Conservation (phyloP, 345 rosid genomes). For the Linum trigynum region DNA sequence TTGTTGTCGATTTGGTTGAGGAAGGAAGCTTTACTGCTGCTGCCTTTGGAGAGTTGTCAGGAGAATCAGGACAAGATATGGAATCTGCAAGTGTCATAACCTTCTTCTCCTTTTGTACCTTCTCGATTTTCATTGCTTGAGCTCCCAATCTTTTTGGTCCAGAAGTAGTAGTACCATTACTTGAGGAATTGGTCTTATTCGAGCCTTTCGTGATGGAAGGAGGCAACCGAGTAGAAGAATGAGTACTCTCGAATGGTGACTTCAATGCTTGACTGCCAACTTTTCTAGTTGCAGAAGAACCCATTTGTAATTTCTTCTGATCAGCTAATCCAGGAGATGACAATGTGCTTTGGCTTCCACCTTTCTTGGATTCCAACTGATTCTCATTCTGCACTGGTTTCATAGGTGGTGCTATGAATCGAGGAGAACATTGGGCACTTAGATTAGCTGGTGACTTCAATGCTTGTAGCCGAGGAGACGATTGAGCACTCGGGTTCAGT, state of each 20-base stretch:
- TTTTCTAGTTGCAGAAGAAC: constrained; percentile 15
- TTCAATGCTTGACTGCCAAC: constrained; percentile 12
- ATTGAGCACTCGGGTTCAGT: constrained; percentile 18
- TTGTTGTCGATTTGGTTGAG: constrained; percentile 30
- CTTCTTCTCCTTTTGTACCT: constrained; percentile 22
- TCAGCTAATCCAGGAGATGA: constrained; percentile 11
- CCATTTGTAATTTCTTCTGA: constrained; percentile 13
- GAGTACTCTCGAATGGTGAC: constrained; percentile 21
- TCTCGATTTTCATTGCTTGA: constrained; percentile 11
- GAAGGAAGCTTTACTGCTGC: constrained; percentile 16
- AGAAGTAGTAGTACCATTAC: constrained; percentile 1
- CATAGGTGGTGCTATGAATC: constrained; percentile 10
- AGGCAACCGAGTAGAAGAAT: constrained; percentile 22
- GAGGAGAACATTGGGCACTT: constrained; percentile 34
- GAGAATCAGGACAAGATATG: constrained; percentile 24
- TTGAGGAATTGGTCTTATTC: background rate
- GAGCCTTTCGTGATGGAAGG: background rate
- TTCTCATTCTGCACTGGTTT: background rate
- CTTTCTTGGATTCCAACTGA: constrained; percentile 1
- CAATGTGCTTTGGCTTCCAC: constrained; percentile 6
- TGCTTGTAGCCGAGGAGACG: constrained; percentile 16
- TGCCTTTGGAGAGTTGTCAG: constrained; percentile 11
- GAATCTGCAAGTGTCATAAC: constrained; percentile 19
- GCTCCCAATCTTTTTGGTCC: constrained; percentile 17
- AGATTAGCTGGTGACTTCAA: constrained; percentile 9